phyloP scores from a whole-genome alignment of 208 protist genomes.

The Spongospora subterranea region DNA sequence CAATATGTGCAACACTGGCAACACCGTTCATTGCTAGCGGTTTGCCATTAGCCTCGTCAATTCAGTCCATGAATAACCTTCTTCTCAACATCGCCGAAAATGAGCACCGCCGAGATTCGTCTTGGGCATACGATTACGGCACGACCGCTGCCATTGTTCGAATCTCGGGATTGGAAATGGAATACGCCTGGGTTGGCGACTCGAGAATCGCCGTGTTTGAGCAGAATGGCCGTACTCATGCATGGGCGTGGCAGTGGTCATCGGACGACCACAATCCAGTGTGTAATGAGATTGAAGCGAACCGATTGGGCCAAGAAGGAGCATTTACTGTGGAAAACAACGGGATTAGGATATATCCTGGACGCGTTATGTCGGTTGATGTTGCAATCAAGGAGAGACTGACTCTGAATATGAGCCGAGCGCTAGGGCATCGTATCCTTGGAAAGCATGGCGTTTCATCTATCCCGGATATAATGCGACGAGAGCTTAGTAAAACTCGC shows the following conservation, averaged over 20 bases:
- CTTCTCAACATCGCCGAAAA: constrained; percentile 40
- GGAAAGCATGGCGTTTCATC: constrained; percentile 25
- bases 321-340: neutral
- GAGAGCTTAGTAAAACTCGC: neutral
- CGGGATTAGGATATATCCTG: neutral
- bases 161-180: neutral
- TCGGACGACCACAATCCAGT: constrained; percentile 8
- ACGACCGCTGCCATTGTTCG: constrained; percentile 30
- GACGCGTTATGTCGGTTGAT: neutral
- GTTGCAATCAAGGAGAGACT: neutral
- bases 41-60: neutral
- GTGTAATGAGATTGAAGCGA: neutral
- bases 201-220: constrained; percentile 14
- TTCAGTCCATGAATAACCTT: neutral
- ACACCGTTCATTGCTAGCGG: neutral
- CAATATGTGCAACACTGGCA: neutral
- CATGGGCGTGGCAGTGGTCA: constrained; percentile 42
- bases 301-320: neutral
- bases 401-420: constrained; percentile 39
- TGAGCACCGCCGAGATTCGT: constrained; percentile 11
- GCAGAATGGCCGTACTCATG: neutral
- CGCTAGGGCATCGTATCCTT: constrained; percentile 34
- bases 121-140: neutral
- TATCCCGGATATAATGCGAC: neutral
- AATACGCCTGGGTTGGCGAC: constrained; percentile 11